Conservation (phyloP, 192 early-diverging fungal genomes). For the Podila epigama region DNA sequence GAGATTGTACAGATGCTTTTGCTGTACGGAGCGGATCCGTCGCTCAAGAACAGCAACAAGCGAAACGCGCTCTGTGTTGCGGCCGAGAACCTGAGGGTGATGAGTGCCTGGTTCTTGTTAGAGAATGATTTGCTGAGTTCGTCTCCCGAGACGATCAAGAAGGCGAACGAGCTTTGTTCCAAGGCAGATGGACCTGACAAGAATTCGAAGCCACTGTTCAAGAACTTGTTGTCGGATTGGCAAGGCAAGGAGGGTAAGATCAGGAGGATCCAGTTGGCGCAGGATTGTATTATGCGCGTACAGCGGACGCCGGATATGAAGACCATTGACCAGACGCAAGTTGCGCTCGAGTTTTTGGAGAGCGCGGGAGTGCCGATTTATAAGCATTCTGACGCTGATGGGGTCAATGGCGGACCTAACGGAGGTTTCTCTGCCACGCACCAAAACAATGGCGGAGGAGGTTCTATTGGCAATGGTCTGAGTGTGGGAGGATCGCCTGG, state of each 20-base stretch:
- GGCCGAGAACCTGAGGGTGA: slow-evolving; percentile 42
- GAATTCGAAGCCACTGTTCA: slow-evolving; percentile 49
- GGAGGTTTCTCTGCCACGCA: not conserved
- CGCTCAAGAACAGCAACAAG: slow-evolving; percentile 39
- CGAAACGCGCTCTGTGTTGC: slow-evolving; percentile 38
- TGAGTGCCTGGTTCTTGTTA: slow-evolving; percentile 50
- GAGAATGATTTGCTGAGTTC: slow-evolving; percentile 50
- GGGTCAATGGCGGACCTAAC: not conserved
- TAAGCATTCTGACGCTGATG: not conserved
- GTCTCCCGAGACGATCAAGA: slow-evolving; percentile 44
- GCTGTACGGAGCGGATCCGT: slow-evolving; percentile 45
- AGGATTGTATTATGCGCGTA: slow-evolving; percentile 38
- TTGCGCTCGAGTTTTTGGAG: slow-evolving; percentile 43
- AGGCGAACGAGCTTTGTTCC: slow-evolving; percentile 40
- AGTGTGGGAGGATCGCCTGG: slow-evolving; percentile 21
- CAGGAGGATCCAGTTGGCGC: slow-evolving; percentile 37
- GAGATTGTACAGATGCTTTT: slow-evolving; percentile 48
- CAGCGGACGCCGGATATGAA: slow-evolving; percentile 47
- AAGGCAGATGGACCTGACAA: slow-evolving; percentile 47
- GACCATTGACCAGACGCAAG: slow-evolving; percentile 43
- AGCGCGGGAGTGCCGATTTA: slow-evolving; percentile 24
- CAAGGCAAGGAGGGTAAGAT: slow-evolving; percentile 48
- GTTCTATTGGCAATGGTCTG: too few species aligned
- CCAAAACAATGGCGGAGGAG: slow-evolving; percentile 1
- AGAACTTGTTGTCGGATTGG: slow-evolving; percentile 50